A percentile compares a stretch with the other conserved stretches of the same genome.
Conservation (phyloP, 108 stramenopile genomes). For the Nannochloropsis gaditana region DNA sequence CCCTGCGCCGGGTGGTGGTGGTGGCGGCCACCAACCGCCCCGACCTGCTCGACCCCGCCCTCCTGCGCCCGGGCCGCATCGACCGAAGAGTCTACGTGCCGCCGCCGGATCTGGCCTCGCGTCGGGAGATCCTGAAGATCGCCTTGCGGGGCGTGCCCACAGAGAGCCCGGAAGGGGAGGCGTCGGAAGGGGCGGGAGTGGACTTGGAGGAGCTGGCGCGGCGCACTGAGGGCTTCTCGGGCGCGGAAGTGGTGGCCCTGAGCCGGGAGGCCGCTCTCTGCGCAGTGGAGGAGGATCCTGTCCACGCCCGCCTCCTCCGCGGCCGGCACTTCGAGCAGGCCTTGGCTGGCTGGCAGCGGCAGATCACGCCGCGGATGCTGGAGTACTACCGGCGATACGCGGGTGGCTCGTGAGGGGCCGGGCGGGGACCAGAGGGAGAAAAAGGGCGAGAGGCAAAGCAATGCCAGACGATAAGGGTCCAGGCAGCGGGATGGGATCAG, state of each 20-base stretch:
- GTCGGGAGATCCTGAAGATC: slow-evolving; percentile 43
- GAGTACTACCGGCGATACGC: slow-evolving; percentile 38
- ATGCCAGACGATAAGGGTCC: no score
- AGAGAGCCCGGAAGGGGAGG: slow-evolving; percentile 36
- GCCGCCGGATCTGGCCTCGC: slow-evolving; percentile 50
- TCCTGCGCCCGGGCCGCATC: slow-evolving; percentile 55
- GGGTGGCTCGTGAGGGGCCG: slow-evolving; percentile 18
- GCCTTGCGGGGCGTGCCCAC: slow-evolving; percentile 45
- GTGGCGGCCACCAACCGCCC: slow-evolving; percentile 58
- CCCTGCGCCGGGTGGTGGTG: slow-evolving; percentile 53
- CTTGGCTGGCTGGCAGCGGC: slow-evolving; percentile 41
- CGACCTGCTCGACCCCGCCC: slow-evolving; percentile 55
- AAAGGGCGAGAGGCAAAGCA: no score
- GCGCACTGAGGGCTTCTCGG: slow-evolving; percentile 54
- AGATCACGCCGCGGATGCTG: slow-evolving; percentile 53
- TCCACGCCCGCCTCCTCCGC: slow-evolving; percentile 25
- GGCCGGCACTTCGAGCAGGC: slow-evolving; percentile 37
- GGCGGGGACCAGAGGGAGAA: no score
- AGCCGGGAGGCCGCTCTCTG: slow-evolving; percentile 56
- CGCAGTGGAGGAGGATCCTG: slow-evolving; percentile 47
- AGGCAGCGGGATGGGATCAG: no score
- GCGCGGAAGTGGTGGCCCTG: slow-evolving; percentile 53
- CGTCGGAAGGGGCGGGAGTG: slow-evolving; percentile 21
- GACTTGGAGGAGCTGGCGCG: background rate
- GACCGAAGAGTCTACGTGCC: slow-evolving; percentile 58